These are phyloP conservation scores for Ceratobasidium sp. DNA, from an alignment of 1,284 basidiomycete genomes.

Conservation along the genomic window DNA sequence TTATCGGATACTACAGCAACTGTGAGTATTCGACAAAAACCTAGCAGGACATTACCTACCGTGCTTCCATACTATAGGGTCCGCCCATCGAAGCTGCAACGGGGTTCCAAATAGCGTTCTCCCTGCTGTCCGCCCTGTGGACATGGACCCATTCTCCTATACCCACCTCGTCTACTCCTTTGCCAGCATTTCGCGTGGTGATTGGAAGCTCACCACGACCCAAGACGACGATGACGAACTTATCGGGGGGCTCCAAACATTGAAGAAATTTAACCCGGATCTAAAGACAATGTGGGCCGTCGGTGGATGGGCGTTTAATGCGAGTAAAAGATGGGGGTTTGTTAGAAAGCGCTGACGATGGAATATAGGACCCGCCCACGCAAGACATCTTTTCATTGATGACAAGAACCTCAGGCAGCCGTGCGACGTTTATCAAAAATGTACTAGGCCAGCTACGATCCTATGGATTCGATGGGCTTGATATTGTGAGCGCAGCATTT, in stretches of 20 bases:
- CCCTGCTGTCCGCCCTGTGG: conserved; percentile 17
- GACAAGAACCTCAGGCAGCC: conserved; percentile 9
- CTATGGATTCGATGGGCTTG: conserved; percentile 39
- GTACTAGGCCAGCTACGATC: conserved; percentile 22
- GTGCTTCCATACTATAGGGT: conserved; percentile 6
- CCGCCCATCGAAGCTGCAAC: conserved; percentile 22
- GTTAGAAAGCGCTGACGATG: neutral
- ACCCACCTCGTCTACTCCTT: conserved; percentile 41
- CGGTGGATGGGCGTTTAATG: conserved; percentile 41
- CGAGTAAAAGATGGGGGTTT: neutral
- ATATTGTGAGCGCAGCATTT: conserved; percentile 20
- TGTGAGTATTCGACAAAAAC: neutral
- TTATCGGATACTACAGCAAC: conserved; percentile 39
- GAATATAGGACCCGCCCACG: conserved; percentile 22
- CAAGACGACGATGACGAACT: conserved; percentile 19
- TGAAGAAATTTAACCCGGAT: conserved; percentile 27
- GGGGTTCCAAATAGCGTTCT: conserved; percentile 10
- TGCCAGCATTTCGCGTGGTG: conserved; percentile 19
- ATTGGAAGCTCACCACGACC: conserved; percentile 25
- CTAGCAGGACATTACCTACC: neutral
- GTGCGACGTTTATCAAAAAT: conserved; percentile 35
- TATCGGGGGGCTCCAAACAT: conserved; percentile 24
- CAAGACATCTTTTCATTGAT: conserved; percentile 32
- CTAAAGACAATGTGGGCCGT: conserved; percentile 44
- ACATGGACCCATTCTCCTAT: conserved; percentile 21